Evolutionary conservation across 78 protist genomes (phyloP).

Genomic region (Dictyostelium intermedium): DNA sequence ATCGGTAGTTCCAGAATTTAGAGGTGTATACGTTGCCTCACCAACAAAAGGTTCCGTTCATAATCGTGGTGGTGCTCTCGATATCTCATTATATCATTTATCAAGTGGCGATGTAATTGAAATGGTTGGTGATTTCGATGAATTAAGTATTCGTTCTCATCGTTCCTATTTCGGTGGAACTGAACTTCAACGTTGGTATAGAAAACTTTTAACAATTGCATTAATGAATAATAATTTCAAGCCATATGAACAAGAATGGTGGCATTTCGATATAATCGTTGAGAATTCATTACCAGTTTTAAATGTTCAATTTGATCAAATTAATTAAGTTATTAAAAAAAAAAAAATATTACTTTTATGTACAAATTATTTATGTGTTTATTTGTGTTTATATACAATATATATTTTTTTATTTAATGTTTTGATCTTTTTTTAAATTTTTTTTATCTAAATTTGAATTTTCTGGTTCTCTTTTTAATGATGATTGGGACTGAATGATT

Average conservation of each 20-base stretch:
- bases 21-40: constrained; percentile 48
- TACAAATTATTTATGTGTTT: neutral
- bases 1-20: neutral
- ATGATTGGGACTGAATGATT: neutral
- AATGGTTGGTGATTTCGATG: constrained; percentile 69
- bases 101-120: neutral
- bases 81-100: constrained; percentile 23
- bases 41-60: constrained; percentile 57
- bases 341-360: neutral
- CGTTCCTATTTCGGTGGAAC: constrained; percentile 60
- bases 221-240: constrained; percentile 24
- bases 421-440: neutral
- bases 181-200: constrained; percentile 28
- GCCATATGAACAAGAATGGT: constrained; percentile 62
- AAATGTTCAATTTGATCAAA: constrained; percentile 47
- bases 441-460: neutral
- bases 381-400: neutral
- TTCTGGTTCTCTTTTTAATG: neutral
- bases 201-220: constrained; percentile 44
- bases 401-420: neutral
- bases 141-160: constrained; percentile 53
- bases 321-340: neutral
- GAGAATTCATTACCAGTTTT: constrained; percentile 10
- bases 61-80: constrained; percentile 72
- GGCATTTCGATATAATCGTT: constrained; percentile 47